Evolutionary conservation across 2,329 filamentous ascomycete genomes (phyloP).

Genomic region (Kalaharituber pfeilii): DNA sequence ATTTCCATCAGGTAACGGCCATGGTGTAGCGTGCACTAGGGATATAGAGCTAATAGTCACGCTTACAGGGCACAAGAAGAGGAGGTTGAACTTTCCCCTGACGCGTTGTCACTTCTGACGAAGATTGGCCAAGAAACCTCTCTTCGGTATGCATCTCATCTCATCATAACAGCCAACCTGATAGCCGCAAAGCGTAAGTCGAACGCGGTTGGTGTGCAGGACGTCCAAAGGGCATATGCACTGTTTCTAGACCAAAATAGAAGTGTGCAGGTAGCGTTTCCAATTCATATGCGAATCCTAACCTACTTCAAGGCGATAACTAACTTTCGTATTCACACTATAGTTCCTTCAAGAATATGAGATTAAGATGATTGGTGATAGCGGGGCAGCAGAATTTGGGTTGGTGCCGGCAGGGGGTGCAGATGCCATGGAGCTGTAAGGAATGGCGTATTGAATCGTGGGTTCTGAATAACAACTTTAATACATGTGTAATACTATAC

Average conservation of each 20-base stretch:
- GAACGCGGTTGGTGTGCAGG: conserved; percentile 57
- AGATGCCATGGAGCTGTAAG: neutral
- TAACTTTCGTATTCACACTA: no score
- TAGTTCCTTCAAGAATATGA: conserved; percentile 78
- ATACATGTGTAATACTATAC: no score
- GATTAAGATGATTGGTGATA: conserved; percentile 78
- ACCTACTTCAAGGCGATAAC: neutral
- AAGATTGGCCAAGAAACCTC: conserved; percentile 91
- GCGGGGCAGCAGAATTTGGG: conserved; percentile 58
- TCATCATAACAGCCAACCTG: conserved; percentile 86
- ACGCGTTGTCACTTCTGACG: conserved; percentile 79
- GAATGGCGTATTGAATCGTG: neutral
- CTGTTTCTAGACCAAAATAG: conserved; percentile 82
- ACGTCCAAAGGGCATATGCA: conserved; percentile 83
- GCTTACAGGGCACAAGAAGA: conserved; percentile 65
- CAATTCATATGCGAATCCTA: neutral
- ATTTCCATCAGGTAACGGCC: conserved; percentile 43
- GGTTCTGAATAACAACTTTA: no score
- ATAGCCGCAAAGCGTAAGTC: conserved; percentile 46
- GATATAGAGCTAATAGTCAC: neutral
- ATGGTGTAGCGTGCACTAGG: neutral
- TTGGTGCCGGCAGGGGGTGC: neutral
- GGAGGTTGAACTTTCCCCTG: conserved; percentile 77
- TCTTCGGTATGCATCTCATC: conserved; percentile 87
- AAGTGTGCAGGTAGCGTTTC: conserved; percentile 43